Conservation (phyloP, 495 filamentous ascomycete species). For the Bryoglossum gracile region DNA sequence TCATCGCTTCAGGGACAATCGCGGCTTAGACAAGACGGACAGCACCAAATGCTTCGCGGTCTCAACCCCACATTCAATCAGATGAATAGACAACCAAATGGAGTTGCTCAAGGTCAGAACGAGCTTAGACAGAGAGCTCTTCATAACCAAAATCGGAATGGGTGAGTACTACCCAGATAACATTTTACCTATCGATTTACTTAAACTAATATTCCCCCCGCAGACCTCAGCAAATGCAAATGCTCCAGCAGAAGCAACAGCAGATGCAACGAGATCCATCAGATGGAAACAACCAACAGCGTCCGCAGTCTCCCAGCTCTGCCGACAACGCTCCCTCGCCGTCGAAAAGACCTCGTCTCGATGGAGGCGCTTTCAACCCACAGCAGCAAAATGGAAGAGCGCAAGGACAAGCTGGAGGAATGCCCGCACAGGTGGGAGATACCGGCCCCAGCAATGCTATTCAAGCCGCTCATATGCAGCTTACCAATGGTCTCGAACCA, state of each 20-base stretch:
- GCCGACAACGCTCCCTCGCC: conserved; percentile 88
- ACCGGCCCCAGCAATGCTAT: conserved; percentile 40
- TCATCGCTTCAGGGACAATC: conserved; percentile 53
- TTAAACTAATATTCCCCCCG: conserved; percentile 27
- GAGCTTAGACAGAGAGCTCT: conserved; percentile 66
- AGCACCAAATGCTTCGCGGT: conserved; percentile 62
- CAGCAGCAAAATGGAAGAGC: conserved; percentile 63
- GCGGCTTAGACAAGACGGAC: conserved; percentile 55
- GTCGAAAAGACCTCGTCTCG: conserved; percentile 84
- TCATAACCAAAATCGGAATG: conserved; percentile 68
- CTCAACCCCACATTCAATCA: conserved; percentile 47
- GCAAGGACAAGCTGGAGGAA: conserved; percentile 56
- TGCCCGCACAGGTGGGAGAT: conserved; percentile 61
- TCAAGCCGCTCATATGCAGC: conserved; percentile 55
- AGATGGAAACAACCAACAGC: conserved; percentile 74
- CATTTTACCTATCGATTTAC: conserved; percentile 3
- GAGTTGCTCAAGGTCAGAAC: conserved; percentile 17
- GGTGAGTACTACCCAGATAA: conserved; percentile 39
- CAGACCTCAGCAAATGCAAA: conserved; percentile 58
- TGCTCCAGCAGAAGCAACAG: conserved; percentile 52
- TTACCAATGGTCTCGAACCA: conserved; percentile 70
- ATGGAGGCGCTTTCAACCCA: conserved; percentile 62
- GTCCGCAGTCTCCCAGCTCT: conserved; percentile 72
- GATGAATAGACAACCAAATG: conserved; percentile 14
- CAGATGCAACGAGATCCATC: conserved; percentile 83